A percentile compares a stretch with the other conserved stretches of the same genome.
These are phyloP conservation scores for Emiliania huxleyi DNA, from an alignment of 78 protist species.

Conservation along the genomic window DNA sequence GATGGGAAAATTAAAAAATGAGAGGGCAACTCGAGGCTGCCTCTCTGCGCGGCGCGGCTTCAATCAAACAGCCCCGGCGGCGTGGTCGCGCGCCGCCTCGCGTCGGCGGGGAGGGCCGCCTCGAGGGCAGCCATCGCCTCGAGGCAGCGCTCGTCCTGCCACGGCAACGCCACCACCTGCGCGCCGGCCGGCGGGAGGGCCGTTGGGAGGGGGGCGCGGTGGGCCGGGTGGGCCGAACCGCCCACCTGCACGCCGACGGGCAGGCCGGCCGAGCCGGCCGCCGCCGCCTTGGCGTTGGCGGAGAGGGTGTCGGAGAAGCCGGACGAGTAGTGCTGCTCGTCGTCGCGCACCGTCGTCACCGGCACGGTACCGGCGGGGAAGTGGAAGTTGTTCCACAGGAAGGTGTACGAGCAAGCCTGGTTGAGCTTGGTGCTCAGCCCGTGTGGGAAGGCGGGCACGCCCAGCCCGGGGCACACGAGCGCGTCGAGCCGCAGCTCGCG, in stretches of 20 bases:
- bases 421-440: neutral
- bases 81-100: no score
- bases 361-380: conserved; percentile 34
- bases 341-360: neutral
- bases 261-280: neutral
- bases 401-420: conserved; percentile 25
- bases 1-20: no score
- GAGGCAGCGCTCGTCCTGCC: conserved; percentile 8
- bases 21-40: no score
- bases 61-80: no score
- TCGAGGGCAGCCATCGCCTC: conserved; percentile 7
- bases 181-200: neutral
- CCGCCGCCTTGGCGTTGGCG: neutral
- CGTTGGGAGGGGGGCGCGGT: no score
- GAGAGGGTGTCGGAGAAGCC: neutral
- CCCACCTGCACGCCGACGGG: conserved; percentile 23
- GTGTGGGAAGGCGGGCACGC: conserved; percentile 22
- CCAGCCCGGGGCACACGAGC: conserved; percentile 8
- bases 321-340: neutral
- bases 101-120: neutral
- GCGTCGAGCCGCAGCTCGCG: neutral
- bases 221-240: no score
- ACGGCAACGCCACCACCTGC: conserved; percentile 18
- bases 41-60: no score
- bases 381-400: conserved; percentile 5